Conservation (phyloP, 2,329 filamentous ascomycete genomes). For the Podosphaera xanthii region DNA sequence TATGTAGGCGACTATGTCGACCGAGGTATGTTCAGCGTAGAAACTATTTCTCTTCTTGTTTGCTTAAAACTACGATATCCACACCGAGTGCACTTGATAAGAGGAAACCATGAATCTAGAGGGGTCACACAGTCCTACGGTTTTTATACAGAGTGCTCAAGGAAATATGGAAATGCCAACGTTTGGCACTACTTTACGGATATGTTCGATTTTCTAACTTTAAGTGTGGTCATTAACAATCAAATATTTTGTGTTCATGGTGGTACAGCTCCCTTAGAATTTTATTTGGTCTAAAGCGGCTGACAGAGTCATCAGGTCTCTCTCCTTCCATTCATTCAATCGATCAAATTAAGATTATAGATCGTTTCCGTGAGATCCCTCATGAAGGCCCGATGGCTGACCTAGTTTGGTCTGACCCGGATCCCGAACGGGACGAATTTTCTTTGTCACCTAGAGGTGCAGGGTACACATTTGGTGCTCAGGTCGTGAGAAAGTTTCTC, state of each 20-base stretch:
- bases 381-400: slow-evolving; percentile 99
- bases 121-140: slow-evolving; percentile 97
- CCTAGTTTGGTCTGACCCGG: slow-evolving; percentile 92
- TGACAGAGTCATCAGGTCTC: slow-evolving; percentile 28
- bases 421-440: slow-evolving; percentile 94
- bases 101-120: slow-evolving; percentile 92
- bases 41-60: slow-evolving; percentile 92
- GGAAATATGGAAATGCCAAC: slow-evolving; percentile 95
- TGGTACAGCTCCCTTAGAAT: slow-evolving; percentile 24
- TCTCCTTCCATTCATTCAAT: slow-evolving; percentile 90
- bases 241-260: slow-evolving; percentile 98
- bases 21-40: slow-evolving; percentile 92
- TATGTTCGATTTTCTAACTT: slow-evolving; percentile 96
- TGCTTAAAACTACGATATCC: slow-evolving; percentile 96
- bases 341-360: slow-evolving; percentile 98
- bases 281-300: neutral
- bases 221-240: slow-evolving; percentile 95
- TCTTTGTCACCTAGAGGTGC: slow-evolving; percentile 80
- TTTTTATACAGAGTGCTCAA: slow-evolving; percentile 93
- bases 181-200: slow-evolving; percentile 99
- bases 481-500: slow-evolving; percentile 95
- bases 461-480: slow-evolving; percentile 91
- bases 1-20: slow-evolving; percentile 73
- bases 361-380: slow-evolving; percentile 93
- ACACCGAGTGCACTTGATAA: slow-evolving; percentile 81